Base-by-base conservation (phyloP, 345 rosid genomes). In the Fremontodendron californicum region DNA sequence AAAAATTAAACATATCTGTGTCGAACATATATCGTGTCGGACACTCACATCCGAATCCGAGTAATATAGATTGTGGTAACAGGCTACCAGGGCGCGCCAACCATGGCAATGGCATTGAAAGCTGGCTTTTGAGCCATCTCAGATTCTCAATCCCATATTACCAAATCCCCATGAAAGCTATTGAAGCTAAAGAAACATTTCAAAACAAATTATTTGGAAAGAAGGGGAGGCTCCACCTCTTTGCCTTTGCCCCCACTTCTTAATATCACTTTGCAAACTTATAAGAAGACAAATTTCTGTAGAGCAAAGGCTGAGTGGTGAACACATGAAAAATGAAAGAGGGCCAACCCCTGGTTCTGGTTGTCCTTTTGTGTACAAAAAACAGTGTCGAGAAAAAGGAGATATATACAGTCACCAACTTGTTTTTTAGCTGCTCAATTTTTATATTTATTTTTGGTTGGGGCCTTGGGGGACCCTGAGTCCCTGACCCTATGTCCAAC, bases 101-200 rank as follows among this genome's bases (percentile, higher is more conserved):
- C 43, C 43, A 19, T 5, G 75, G n/a, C n/a, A n/a, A n/a, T n/a
- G n/a, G 43, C 75, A 71, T 71, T 71, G 5, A 49, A 29, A 18
- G 9, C 75, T 49, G 43, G 29, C 19, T 71, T 31, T 49, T 33
- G 75, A 49, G 43, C 60, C 75, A 71, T n/a, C n/a, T n/a, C n/a
- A n/a, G n/a, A n/a, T n/a, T 71, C 61, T 33, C 61, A 49, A 71
- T 71, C 74, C 43, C 75, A 23, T 70, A 31, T 49, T 29, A n/a
- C n/a, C 18, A 18, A 71, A 71, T 71, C 60, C 49, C 43, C 43
- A 0, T 31, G 75, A 71, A 18, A 71, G 75, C 43, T 71, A 45
- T 49, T 51, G 18, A 49, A 18, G 45, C 58, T 71, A 71, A 23
- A 13, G 0, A 45, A 45, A 43, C 72, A 21, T 65, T 3, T 39